Evolutionary conservation across 768 basidiomycete genomes (phyloP).

Genomic region (Solioccasus polychromus): DNA sequence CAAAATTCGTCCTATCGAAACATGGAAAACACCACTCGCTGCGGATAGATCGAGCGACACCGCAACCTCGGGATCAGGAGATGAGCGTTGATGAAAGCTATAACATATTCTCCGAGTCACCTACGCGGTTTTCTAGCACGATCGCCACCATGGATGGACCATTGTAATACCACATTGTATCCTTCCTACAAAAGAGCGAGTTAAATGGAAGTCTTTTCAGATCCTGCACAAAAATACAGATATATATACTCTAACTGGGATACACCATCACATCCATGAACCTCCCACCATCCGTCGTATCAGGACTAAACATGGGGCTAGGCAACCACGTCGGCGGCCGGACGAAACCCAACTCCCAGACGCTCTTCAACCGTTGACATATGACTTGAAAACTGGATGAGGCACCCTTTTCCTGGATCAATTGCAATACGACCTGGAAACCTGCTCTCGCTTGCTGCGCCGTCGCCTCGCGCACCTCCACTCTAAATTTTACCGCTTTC

Average conservation of each 20-base stretch:
- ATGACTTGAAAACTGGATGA: conserved; percentile 76
- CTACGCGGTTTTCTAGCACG: conserved; percentile 36
- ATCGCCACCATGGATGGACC: conserved; percentile 38
- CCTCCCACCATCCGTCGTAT: conserved; percentile 25
- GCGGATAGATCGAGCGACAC: conserved; percentile 3
- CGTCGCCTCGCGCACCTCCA: conserved; percentile 58
- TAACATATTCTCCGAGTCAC: conserved; percentile 27
- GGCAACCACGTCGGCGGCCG: conserved; percentile 13
- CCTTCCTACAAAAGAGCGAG: conserved; percentile 1
- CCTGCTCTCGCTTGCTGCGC: conserved; percentile 41
- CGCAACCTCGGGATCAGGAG: conserved; percentile 16
- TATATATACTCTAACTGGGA: conserved; percentile 17
- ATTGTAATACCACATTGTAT: conserved; percentile 10
- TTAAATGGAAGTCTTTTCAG: conserved; percentile 6
- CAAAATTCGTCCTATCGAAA: conserved; percentile 48
- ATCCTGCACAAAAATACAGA: conserved; percentile 14
- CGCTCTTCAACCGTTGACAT: conserved; percentile 58
- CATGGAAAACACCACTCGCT: conserved; percentile 55
- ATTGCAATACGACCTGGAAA: conserved; percentile 55
- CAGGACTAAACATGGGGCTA: conserved; percentile 28
- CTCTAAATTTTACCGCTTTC: conserved; percentile 79
- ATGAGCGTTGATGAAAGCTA: conserved; percentile 31
- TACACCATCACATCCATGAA: conserved; percentile 35
- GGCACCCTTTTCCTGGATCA: conserved; percentile 87
- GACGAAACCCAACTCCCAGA: conserved; percentile 65